Percentiles rank a stretch among this genome's conserved stretches.
These are phyloP conservation scores for Agrostemma githago DNA, from an alignment of 148 eudicot genomes.

Conservation along the genomic window DNA sequence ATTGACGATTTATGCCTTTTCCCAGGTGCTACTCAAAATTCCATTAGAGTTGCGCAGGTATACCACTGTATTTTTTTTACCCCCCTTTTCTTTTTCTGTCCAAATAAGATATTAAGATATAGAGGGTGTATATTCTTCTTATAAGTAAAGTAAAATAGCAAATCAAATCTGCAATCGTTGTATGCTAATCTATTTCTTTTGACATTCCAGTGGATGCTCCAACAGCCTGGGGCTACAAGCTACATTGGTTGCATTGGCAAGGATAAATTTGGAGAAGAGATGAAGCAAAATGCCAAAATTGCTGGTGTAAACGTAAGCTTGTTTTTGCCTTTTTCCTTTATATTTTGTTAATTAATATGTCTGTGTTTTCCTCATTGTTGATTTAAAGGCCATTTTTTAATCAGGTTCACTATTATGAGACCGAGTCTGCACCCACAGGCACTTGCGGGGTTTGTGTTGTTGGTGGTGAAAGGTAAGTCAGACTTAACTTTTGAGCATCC, in stretches of 20 bases:
- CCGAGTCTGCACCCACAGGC: slow-evolving; percentile 79
- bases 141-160: not conserved
- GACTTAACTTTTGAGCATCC: not conserved
- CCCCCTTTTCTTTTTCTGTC: no score
- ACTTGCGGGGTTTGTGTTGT: slow-evolving; percentile 93
- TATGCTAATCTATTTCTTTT: slow-evolving; percentile 6
- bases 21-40: slow-evolving; percentile 94
- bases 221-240: slow-evolving; percentile 85
- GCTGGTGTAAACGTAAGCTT: slow-evolving; percentile 78
- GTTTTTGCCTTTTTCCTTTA: not conserved
- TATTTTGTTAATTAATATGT: not conserved
- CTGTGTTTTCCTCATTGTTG: not conserved
- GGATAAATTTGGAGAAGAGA: slow-evolving; percentile 95
- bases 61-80: not conserved
- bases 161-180: not conserved
- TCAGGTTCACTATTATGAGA: slow-evolving; percentile 89
- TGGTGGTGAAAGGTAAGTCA: slow-evolving; percentile 87
- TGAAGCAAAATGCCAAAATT: slow-evolving; percentile 62
- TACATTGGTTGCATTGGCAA: slow-evolving; percentile 94
- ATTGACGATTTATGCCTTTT: slow-evolving; percentile 1
- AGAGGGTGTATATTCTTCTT: not conserved
- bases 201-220: slow-evolving; percentile 80
- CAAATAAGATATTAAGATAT: not conserved
- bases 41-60: slow-evolving; percentile 97
- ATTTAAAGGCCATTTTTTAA: slow-evolving; percentile 1